Evolutionary conservation across 495 filamentous ascomycete species (phyloP).

Genomic region (Physcia stellaris): DNA sequence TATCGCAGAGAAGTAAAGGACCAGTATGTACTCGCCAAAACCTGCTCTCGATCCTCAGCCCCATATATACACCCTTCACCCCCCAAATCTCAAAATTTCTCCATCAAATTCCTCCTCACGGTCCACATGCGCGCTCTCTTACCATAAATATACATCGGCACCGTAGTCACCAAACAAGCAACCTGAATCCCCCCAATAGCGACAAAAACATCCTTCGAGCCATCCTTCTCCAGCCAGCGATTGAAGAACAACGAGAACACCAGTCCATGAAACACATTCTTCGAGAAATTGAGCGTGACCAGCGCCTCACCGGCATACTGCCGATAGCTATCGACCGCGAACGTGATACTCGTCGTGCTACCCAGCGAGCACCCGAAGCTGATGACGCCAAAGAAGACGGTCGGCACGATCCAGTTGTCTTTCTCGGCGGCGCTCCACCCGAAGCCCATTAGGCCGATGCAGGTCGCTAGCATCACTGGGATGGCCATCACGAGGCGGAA

Average conservation of each 20-base stretch:
- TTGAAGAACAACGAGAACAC: constrained; percentile 89
- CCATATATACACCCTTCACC: no score
- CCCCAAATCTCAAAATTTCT: constrained; percentile 60
- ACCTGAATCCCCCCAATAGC: constrained; percentile 82
- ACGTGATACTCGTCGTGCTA: constrained; percentile 89
- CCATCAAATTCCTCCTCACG: constrained; percentile 75
- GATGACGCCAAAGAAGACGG: constrained; percentile 80
- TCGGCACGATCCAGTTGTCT: constrained; percentile 84
- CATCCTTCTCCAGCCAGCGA: constrained; percentile 63
- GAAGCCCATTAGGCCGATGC: constrained; percentile 82
- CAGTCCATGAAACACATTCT: constrained; percentile 80
- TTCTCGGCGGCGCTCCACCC: constrained; percentile 70
- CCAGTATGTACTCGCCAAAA: no score
- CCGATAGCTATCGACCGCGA: constrained; percentile 84
- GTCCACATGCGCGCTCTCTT: constrained; percentile 97
- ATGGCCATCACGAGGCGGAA: constrained; percentile 86
- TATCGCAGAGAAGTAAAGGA: no score
- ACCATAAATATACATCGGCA: constrained; percentile 94
- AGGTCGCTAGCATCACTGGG: constrained; percentile 65
- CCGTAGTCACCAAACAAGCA: constrained; percentile 54
- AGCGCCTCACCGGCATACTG: constrained; percentile 92
- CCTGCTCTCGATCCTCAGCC: no score
- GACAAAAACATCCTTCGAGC: constrained; percentile 64
- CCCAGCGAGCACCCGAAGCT: constrained; percentile 90
- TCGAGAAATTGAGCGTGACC: constrained; percentile 88